Evolutionary conservation across 441 rosid genomes (phyloP).

Genomic region (Mallotus japonicus): DNA sequence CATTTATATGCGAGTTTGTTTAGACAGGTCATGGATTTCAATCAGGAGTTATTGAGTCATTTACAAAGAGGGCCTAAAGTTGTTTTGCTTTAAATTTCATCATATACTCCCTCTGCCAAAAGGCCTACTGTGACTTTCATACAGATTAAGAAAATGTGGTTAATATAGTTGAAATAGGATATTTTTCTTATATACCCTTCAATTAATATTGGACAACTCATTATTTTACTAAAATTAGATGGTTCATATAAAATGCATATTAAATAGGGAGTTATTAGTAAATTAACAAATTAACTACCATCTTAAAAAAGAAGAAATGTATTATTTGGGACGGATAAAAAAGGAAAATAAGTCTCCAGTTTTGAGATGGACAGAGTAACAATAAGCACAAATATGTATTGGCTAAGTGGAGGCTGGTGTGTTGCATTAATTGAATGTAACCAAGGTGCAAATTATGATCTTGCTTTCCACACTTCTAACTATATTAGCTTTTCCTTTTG

Average conservation of each 20-base stretch:
- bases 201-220: too few relatives aligned
- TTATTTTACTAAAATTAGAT: too few relatives aligned
- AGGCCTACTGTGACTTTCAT: too few relatives aligned
- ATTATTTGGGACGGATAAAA: too few relatives aligned
- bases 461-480: neutral
- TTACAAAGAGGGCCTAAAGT: neutral
- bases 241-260: too few relatives aligned
- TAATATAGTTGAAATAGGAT: too few relatives aligned
- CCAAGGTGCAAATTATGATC: neutral
- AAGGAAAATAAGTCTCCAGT: too few relatives aligned
- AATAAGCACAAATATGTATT: neutral
- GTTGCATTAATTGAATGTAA: conserved; percentile 10
- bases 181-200: too few relatives aligned
- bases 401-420: neutral
- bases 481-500: conserved; percentile 27
- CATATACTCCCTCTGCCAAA: neutral
- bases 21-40: neutral
- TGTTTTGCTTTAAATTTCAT: neutral
- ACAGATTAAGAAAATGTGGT: too few relatives aligned
- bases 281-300: too few relatives aligned
- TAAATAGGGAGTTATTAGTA: too few relatives aligned
- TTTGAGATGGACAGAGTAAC: neutral
- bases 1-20: neutral
- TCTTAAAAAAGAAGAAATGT: too few relatives aligned
- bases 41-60: neutral